A percentile compares a stretch with the other conserved stretches of the same genome.
Conservation (phyloP, 345 rosid species). For the Melastoma malabathricum region DNA sequence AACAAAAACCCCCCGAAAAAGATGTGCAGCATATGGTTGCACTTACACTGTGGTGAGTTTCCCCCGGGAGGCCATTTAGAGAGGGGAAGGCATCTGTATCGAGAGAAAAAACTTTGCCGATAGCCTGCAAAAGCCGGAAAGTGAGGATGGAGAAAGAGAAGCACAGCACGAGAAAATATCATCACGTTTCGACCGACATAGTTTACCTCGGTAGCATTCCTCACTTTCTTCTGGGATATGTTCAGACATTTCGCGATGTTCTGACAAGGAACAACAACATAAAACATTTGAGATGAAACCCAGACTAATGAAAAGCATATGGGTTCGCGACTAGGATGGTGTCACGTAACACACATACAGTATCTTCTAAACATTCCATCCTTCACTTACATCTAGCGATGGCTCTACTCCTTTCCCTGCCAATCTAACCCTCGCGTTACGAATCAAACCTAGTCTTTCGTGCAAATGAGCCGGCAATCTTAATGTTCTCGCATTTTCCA, state of each 20-base stretch:
- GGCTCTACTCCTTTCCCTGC: conserved; percentile 80
- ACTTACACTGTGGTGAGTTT: conserved; percentile 83
- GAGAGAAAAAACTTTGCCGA: conserved; percentile 68
- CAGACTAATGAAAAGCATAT: conserved; percentile 3
- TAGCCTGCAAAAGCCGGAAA: conserved; percentile 31
- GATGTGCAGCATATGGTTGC: not conserved
- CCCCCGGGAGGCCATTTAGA: conserved; percentile 79
- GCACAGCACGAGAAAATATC: not conserved
- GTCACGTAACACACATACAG: not conserved
- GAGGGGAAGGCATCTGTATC: conserved; percentile 91
- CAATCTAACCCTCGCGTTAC: conserved; percentile 77
- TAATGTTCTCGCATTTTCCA: conserved; percentile 73
- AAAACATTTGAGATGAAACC: not conserved
- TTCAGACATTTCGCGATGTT: conserved; percentile 75
- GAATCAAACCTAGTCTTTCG: conserved; percentile 71
- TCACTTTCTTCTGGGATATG: conserved; percentile 86
- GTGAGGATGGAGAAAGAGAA: too few species aligned
- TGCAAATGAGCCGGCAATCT: conserved; percentile 81
- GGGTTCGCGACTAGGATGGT: not conserved
- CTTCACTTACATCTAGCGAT: conserved; percentile 65
- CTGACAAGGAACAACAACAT: conserved; percentile 25
- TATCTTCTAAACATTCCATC: not conserved
- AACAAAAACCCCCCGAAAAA: not conserved
- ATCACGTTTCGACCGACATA: not conserved
- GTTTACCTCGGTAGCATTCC: conserved; percentile 85